These are phyloP conservation scores for Geotrichum europaeum DNA, from an alignment of 1,139 yeast genomes.

Conservation along the genomic window DNA sequence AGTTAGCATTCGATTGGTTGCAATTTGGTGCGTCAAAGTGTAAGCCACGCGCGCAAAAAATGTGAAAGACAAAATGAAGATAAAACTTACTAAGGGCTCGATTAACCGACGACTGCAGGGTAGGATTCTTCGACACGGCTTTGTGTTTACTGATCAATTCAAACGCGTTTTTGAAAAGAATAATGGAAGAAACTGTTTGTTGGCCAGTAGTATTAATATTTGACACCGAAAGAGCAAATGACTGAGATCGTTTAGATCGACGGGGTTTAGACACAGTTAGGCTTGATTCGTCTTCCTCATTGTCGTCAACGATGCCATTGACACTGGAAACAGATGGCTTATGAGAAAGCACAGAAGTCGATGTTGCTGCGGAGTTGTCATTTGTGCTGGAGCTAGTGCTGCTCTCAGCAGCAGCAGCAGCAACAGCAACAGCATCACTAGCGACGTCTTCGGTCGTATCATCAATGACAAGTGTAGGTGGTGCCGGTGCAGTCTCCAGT, in stretches of 20 bases:
- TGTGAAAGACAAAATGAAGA: not conserved
- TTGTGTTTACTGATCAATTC: conserved; percentile 43
- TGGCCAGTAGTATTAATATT: conserved; percentile 27
- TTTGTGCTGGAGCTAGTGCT: not conserved
- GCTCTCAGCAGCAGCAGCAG: not conserved
- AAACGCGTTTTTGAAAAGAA: conserved; percentile 47
- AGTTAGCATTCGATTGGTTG: not conserved
- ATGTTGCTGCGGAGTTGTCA: not conserved
- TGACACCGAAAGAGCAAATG: conserved; percentile 31
- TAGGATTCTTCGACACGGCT: conserved; percentile 45
- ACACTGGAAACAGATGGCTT: not conserved
- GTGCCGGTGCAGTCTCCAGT: not conserved
- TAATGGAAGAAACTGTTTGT: conserved; percentile 33
- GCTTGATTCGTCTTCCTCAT: conserved; percentile 3
- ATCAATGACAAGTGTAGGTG: not conserved
- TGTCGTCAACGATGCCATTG: not conserved
- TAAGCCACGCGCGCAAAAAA: not conserved
- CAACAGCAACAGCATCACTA: not conserved
- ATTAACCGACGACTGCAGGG: conserved; percentile 39
- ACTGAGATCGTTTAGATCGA: conserved; percentile 26
- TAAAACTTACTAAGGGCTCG: conserved; percentile 37
- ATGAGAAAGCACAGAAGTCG: not conserved
- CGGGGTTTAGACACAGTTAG: conserved; percentile 2
- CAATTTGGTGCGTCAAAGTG: not conserved
- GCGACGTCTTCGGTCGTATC: not conserved